Base-by-base conservation (phyloP, 2,329 filamentous ascomycete genomes). In the Pseudogymnoascus sp. region DNA sequence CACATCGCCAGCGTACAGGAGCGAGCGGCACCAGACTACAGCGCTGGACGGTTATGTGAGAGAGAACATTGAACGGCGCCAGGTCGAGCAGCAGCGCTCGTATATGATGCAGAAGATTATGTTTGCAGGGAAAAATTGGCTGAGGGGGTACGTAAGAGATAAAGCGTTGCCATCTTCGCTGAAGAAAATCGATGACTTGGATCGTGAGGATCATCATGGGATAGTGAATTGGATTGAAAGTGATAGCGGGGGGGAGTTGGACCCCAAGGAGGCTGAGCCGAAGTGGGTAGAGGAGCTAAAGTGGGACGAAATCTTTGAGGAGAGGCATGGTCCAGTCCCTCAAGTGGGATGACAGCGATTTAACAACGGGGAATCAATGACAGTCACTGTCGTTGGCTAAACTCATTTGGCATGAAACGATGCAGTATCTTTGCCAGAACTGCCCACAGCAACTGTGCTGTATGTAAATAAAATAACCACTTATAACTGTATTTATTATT, bases 61-160 rank as follows among this genome's bases (percentile, higher is more conserved):
- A 13, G 67, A 70, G n/a, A 70, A 69, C 21, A 64, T 71, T 4
- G 65, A 65, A 60, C 65, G 69, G 8, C 61, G 69, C n/a, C 25
- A 65, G 29, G 59, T 61, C 8, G 69, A 71, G 41, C 59, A 68
- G 25, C 65, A 68, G 39, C 64, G 69, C 8, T 66, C 65, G 33
- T 63, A 58, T 2, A 51, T 69, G n/a, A 65, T 71, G 3, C 68
- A 71, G 44, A 70, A 64, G 9, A 35, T 71, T 2, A 63, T 71
- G 8, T 71, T 69, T 36, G 66, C 68, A 36, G 69, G 69, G 2
- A 64, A 70, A 6, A 66, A 63, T 35, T 66, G 64, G 48, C 41
- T 71, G 12, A 68, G 64, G 44, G 65, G 66, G 42, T 68, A 65
- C 33, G 67, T 67, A 21, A 51, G 67, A 3, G 64, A 69, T 39